Evolutionary conservation across 306 rosid species (phyloP), one percentile per base, ranked within the genome.

Genomic region (Mucuna pruriens): DNA sequence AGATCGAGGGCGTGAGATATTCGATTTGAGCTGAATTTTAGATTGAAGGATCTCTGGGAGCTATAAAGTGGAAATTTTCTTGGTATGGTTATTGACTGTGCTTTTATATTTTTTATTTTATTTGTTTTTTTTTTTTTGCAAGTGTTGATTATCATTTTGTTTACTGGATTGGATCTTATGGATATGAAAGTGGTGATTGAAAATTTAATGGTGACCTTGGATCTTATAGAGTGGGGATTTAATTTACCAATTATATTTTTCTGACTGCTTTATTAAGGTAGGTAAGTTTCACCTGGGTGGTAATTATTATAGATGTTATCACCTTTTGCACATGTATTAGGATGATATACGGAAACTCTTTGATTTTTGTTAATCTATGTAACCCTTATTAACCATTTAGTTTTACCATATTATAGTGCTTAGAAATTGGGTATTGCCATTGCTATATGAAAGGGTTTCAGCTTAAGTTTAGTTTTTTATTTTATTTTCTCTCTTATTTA

Each of bases 1-100:
- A 80, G 88, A 80, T 85, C 76, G 71, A 70, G 22, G 31, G 12
- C n/a, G 71, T 85, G 68, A 22, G 65, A 7, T 12, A 44, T 76
- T 81, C 7, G 77, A 71, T 81, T 85, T 76, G 83, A 77, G 80
- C 77, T 81, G 83, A 80, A 71, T 71, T 73, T 77, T 2, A n/a
- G 77, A 66, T 81, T 72, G 64, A 49, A 61, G 76, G 75, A 23
- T 76, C 55, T 82, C 29, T 9, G 33, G 17, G 22, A 39, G 20
- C 45, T 40, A 75, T 12, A n/a, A 76, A 13, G 19, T 15, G 44
- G 51, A 33, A 13, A 31, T 2, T 75, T 75, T 78, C 76, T 52
- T 0, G 73, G 75, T 81, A 4, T 25, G 80, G 57, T 51, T 79
- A 6, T 26, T 54, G 19, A n/a, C 46, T 19, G 31, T 75, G 46